Evolutionary conservation across 2,329 filamentous ascomycete species (phyloP).

Genomic region (Mycocentrospora acerina): DNA sequence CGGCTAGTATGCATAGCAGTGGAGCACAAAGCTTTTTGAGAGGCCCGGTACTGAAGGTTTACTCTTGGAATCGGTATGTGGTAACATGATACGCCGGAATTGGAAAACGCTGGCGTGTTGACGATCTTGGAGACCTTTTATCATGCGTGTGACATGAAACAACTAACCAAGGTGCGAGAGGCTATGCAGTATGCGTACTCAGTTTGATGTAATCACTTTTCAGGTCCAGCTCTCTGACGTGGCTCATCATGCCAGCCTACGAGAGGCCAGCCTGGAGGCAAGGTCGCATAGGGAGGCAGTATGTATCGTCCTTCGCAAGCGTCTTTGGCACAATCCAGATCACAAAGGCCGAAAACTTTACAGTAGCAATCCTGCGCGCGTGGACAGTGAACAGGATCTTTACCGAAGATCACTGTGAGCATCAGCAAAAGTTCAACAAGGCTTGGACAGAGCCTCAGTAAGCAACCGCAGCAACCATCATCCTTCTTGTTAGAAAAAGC

Average conservation of each 20-base stretch:
- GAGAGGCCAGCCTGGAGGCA: slow-evolving; percentile 64
- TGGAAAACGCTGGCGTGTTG: too few relatives aligned
- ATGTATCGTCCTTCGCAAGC: slow-evolving; percentile 60
- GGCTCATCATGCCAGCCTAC: slow-evolving; percentile 52
- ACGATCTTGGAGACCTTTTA: too few relatives aligned
- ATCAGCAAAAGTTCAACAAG: slow-evolving; percentile 13
- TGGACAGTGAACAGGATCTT: slow-evolving; percentile 59
- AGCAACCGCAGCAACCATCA: background rate
- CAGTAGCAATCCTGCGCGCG: slow-evolving; percentile 65
- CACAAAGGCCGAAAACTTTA: slow-evolving; percentile 64
- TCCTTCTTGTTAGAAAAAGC: background rate
- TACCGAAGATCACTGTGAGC: slow-evolving; percentile 39
- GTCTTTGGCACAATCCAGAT: slow-evolving; percentile 45
- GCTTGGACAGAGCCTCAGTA: slow-evolving; percentile 3
- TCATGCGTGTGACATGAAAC: too few relatives aligned
- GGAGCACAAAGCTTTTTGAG: too few relatives aligned
- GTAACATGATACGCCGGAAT: too few relatives aligned
- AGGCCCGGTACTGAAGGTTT: too few relatives aligned
- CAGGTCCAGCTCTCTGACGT: slow-evolving; percentile 7
- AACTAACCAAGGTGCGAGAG: too few relatives aligned
- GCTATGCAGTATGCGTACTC: too few relatives aligned
- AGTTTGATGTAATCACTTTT: slow-evolving; percentile 1
- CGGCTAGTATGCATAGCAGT: too few relatives aligned
- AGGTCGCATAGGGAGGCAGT: slow-evolving; percentile 58
- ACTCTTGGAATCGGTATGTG: too few relatives aligned